phyloP scores from a whole-genome alignment of 345 rosid genomes.

The Excoecaria cochinchinensis region DNA sequence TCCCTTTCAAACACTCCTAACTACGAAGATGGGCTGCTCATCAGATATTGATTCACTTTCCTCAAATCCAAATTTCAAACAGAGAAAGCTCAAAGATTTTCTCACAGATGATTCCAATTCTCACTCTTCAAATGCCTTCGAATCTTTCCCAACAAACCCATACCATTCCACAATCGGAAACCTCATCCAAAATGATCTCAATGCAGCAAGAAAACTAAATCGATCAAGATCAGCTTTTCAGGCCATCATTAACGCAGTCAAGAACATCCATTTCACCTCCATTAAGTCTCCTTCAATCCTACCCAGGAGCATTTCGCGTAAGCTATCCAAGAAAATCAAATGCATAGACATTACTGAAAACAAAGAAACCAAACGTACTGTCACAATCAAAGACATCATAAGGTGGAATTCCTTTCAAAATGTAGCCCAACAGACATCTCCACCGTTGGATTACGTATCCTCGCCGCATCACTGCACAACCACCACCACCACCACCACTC shows the following conservation, averaged over 20 bases:
- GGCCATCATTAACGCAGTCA: constrained; percentile 51
- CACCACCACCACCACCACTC: constrained; percentile 33
- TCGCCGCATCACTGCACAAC: constrained; percentile 36
- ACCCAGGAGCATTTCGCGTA: constrained; percentile 52
- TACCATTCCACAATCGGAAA: constrained; percentile 6
- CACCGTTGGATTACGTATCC: constrained; percentile 19
- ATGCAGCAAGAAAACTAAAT: constrained; percentile 24
- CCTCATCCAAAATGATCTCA: constrained; percentile 17
- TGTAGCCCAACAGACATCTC: constrained; percentile 42
- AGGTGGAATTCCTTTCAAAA: constrained; percentile 84
- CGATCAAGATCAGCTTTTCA: constrained; percentile 48
- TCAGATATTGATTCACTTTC: neutral
- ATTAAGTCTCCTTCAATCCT: constrained; percentile 43
- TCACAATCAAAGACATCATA: constrained; percentile 72
- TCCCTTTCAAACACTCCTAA: constrained; percentile 6
- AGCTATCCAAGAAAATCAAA: constrained; percentile 29
- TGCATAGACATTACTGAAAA: neutral
- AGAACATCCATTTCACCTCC: constrained; percentile 34
- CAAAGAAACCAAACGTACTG: constrained; percentile 19
- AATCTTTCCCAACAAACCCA: constrained; percentile 31
- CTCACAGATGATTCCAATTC: constrained; percentile 59
- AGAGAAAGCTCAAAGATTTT: constrained; percentile 65
- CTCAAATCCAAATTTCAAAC: constrained; percentile 8
- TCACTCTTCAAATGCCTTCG: constrained; percentile 44
- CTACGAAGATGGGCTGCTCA: constrained; percentile 16